Base-by-base conservation (phyloP, 768 basidiomycete species). In the Chalciporus piperatus region DNA sequence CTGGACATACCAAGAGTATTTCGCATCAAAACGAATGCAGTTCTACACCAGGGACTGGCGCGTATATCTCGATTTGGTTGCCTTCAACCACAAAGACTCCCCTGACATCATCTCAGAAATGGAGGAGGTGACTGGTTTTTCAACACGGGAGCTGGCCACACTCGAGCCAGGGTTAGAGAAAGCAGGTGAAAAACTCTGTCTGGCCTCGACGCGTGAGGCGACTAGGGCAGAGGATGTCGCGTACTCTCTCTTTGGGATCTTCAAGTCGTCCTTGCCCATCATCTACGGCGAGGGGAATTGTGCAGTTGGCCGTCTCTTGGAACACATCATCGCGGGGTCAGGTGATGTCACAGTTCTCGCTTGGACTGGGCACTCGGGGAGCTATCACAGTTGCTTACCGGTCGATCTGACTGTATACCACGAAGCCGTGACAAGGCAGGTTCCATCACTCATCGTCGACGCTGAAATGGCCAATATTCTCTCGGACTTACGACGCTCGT, bases 231-330 rank as follows among this genome's bases (percentile, higher is more conserved):
- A 59, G 32, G 58, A 59, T 16, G 32, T 48, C 17, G 59, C 57
- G 3, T 59, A 59, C 28, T 55, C 50, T 0, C 11, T 59, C 1
- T 47, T 59, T 7, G 57, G 57, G 3, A 52, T 52, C 9, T 59
- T 52, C 20, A 56, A 58, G 1, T 6, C 19, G 2, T 12, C 45
- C 19, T 33, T 59, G 28, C 47, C 58, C 3, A 3, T 55, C 3
- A 12, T 55, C 6, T 59, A 59, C 27, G 57, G 58, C 8, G 53
- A 57, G 2, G 41, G 57, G 9, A 25, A 58, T 13, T n/a, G 44
- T 23, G 47, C 57, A 0, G 43, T 59, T 3, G 56, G 56, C 19
- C 39, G 49, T 7, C 47, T 55, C 2, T 28, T 58, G n/a, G 47
- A 44, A 8, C 46, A 48, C 23, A 22, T 59, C 4, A 42, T 59